Conservation (phyloP, 441 rosid genomes). For the Croton setiger region DNA sequence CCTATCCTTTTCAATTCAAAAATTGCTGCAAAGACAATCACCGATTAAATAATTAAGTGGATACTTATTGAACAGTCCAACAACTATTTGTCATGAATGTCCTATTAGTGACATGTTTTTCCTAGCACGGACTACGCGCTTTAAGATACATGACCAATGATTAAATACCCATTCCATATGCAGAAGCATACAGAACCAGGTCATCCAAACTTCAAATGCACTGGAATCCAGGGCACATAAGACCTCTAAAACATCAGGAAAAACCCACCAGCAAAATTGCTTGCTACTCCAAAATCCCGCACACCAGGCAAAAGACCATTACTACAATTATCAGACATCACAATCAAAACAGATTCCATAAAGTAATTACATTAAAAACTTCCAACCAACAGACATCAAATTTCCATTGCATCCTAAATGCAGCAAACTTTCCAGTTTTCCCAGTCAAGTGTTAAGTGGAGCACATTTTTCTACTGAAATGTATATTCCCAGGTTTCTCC, state of each 20-base stretch:
- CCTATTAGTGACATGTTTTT: not conserved
- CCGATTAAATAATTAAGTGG: not conserved
- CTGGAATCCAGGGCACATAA: not conserved
- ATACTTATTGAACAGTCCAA: not conserved
- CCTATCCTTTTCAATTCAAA: not conserved
- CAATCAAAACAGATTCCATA: not conserved
- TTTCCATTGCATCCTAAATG: too few species aligned
- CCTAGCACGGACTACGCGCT: not conserved
- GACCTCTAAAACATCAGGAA: not conserved
- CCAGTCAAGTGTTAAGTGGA: too few species aligned
- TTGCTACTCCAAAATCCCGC: not conserved
- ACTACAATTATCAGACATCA: not conserved
- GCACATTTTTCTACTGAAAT: too few species aligned
- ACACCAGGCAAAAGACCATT: not conserved
- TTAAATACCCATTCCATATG: not conserved
- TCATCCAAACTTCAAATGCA: not conserved
- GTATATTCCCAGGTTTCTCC: too few species aligned
- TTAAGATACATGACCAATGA: not conserved
- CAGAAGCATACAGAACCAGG: not conserved
- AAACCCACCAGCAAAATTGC: not conserved
- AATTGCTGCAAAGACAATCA: not conserved
- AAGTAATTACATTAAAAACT: not conserved
- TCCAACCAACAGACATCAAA: not conserved
- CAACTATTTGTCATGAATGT: too few species aligned
- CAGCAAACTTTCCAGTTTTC: too few species aligned